Base-by-base conservation (phyloP, 306 rosid species). In the Lupinus albus region DNA sequence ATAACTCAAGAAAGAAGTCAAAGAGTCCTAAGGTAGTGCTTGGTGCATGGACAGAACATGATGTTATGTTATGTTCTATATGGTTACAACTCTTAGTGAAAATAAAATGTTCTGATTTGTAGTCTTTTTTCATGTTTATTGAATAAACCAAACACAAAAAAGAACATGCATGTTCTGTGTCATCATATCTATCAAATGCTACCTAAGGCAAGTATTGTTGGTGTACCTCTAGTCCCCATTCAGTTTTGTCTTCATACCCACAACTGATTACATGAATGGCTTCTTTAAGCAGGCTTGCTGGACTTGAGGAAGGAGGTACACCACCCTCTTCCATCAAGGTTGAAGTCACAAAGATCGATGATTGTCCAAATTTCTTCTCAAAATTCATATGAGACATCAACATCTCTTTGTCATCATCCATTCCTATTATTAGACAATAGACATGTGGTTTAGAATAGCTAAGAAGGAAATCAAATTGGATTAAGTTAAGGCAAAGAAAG, bases 211-310 rank as follows among this genome's bases (percentile, higher is more conserved):
- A 10, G 64, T 20, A 41, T 48, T 75, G n/a, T 30, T 25, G 15
- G 44, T 25, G 6, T 81, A 87, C 94, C 94, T 88, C 91, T 4
- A 54, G 32, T 71, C 95, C 95, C 95, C 95, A 88, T 61, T 88
- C 95, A 1, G 95, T 88, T 79, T 88, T 88, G 83, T 88, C 95
- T 82, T 88, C 95, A 35, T 88, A 88, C 51, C 91, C 95, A 45
- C 92, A 84, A 71, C 92, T 84, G 69, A 87, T 87, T 4, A 84
- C 89, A 20, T 84, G 92, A 73, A 87, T 87, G 35, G 92, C 92
- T 80, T 87, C 92, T 70, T 87, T 87, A 50, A 84, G 92, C 71
- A 82, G 62, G 14, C 84, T 74, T 10, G 92, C 89, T 41, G 92
- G 92, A 64, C 92, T 75, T 4, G 89, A 84, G 10, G 89, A 87